Evolutionary conservation across 2,329 filamentous ascomycete species (phyloP).

Genomic region (Botrytis byssoidea): DNA sequence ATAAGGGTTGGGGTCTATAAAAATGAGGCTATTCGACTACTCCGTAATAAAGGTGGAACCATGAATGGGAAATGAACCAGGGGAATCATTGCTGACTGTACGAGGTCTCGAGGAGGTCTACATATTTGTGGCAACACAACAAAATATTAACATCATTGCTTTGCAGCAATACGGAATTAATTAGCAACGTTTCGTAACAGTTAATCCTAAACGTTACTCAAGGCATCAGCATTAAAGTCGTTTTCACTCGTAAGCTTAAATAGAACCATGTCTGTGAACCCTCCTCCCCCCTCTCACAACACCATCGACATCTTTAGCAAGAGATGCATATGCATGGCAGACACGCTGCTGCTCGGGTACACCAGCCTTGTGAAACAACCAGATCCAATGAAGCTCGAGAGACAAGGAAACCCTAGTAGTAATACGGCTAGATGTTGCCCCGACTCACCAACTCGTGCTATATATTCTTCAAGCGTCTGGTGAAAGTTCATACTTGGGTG

Average conservation of each 20-base stretch:
- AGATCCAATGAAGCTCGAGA: constrained; percentile 20
- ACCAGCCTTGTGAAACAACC: constrained; percentile 27
- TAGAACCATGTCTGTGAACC: background rate
- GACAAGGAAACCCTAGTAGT: background rate
- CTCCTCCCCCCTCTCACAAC: background rate
- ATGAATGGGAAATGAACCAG: background rate
- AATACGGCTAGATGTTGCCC: constrained; percentile 8
- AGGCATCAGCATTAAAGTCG: constrained; percentile 7
- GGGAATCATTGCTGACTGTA: background rate
- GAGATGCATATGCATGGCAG: constrained; percentile 3
- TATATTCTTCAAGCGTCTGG: background rate
- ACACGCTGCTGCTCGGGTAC: constrained; percentile 13
- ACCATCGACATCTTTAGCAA: constrained; percentile 1
- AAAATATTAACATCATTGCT: background rate
- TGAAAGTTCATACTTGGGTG: background rate
- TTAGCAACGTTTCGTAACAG: background rate
- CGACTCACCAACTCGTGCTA: background rate
- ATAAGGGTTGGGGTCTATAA: background rate
- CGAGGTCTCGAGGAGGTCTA: too few species aligned
- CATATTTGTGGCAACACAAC: background rate
- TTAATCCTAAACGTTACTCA: background rate
- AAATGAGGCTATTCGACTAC: background rate
- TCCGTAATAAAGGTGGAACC: background rate
- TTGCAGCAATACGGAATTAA: background rate
- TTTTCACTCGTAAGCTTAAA: background rate